Conservation (phyloP, 2,329 filamentous ascomycete genomes). For the Pseudopithomyces chartarum region DNA sequence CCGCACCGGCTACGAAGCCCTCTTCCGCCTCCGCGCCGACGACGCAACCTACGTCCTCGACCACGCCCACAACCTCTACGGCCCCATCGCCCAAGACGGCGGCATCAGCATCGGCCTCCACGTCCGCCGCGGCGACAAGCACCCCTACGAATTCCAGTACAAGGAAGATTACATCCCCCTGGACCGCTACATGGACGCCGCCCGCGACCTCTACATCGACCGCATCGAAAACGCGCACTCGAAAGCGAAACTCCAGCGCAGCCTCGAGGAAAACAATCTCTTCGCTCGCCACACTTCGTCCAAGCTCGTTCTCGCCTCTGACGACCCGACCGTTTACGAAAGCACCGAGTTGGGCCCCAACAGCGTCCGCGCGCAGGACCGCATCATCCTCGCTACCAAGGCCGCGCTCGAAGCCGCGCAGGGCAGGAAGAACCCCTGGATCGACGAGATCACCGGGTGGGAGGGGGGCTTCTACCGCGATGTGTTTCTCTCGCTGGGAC, state of each 20-base stretch:
- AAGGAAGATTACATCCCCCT: constrained; percentile 78
- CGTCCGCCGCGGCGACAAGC: constrained; percentile 78
- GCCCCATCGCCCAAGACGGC: constrained; percentile 50
- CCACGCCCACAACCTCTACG: constrained; percentile 62
- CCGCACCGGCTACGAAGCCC: constrained; percentile 70
- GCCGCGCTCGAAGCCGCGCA: constrained; percentile 49
- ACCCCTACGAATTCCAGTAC: constrained; percentile 78
- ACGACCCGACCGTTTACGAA: constrained; percentile 77
- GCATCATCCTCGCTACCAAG: constrained; percentile 76
- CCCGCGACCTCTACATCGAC: constrained; percentile 59
- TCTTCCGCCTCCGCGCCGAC: constrained; percentile 71
- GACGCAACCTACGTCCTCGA: constrained; percentile 69
- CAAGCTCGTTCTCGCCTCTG: constrained; percentile 71
- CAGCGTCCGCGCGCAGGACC: constrained; percentile 69
- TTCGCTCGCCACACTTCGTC: constrained; percentile 36
- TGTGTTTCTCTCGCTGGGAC: constrained; percentile 80
- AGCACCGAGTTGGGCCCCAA: constrained; percentile 64
- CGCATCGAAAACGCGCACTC: constrained; percentile 37
- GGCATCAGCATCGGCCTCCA: constrained; percentile 73
- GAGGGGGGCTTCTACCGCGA: constrained; percentile 84
- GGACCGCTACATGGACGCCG: constrained; percentile 67
- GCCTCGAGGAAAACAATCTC: constrained; percentile 39
- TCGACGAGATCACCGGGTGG: constrained; percentile 81
- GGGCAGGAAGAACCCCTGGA: constrained; percentile 56
- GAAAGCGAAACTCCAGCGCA: constrained; percentile 39